These are phyloP conservation scores for Carallia brachiata DNA, from an alignment of 345 rosid species.

Conservation along the genomic window DNA sequence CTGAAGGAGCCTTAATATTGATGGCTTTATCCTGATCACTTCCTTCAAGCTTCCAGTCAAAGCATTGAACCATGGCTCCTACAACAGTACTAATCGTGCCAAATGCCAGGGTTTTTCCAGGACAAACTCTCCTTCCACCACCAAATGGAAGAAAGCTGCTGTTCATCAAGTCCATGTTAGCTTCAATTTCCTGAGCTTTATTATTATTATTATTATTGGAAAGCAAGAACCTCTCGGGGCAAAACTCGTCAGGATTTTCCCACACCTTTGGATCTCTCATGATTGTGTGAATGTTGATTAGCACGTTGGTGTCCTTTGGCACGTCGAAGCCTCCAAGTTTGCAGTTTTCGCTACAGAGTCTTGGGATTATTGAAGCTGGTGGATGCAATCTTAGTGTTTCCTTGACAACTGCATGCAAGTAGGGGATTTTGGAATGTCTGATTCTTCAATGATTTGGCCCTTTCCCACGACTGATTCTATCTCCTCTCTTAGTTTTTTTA, in stretches of 20 bases:
- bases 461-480: slow-evolving; percentile 6
- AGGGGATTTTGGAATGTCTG: slow-evolving; percentile 21
- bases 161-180: background rate
- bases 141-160: slow-evolving; percentile 11
- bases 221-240: slow-evolving; percentile 18
- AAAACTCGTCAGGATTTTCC: slow-evolving; percentile 15
- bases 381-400: slow-evolving; percentile 19
- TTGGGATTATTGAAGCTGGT: background rate
- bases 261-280: slow-evolving; percentile 22
- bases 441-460: slow-evolving; percentile 11
- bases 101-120: slow-evolving; percentile 3
- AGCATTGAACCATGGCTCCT: slow-evolving; percentile 14
- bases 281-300: slow-evolving; percentile 10
- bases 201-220: background rate
- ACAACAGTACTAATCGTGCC: background rate
- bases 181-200: background rate
- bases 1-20: background rate
- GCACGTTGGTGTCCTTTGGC: slow-evolving; percentile 2
- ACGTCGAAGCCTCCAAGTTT: slow-evolving; percentile 13
- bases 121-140: slow-evolving; percentile 20
- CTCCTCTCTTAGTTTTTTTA: slow-evolving; percentile 18
- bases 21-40: background rate
- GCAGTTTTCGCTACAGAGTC: slow-evolving; percentile 13
- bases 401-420: slow-evolving; percentile 19
- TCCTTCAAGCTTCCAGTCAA: slow-evolving; percentile 11